These are phyloP conservation scores for Sporothrix pallida DNA, from an alignment of 2,329 filamentous ascomycete genomes.

Conservation along the genomic window DNA sequence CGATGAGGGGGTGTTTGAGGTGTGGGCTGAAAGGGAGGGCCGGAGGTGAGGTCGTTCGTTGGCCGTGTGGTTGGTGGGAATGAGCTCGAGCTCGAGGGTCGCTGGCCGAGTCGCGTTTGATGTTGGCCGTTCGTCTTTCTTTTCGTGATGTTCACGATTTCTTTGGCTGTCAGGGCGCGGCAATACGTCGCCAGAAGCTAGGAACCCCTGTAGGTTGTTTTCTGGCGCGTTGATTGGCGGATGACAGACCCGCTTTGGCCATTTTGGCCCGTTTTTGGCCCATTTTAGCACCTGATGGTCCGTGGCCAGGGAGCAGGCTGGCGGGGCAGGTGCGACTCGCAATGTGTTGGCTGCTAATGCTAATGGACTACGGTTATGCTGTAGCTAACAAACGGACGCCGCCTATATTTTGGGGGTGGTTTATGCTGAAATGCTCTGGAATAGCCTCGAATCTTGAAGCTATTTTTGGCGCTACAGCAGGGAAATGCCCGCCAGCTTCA, in stretches of 20 bases:
- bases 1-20: not conserved
- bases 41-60: not conserved
- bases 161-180: not conserved
- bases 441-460: not conserved
- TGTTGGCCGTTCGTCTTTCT: not conserved
- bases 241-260: not conserved
- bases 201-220: not conserved
- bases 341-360: not conserved
- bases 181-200: not conserved
- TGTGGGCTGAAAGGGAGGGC: not conserved
- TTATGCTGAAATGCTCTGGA: not conserved
- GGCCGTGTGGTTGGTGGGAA: not conserved
- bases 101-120: conserved; percentile 4
- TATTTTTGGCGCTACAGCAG: not conserved
- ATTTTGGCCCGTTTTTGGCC: no score
- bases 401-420: not conserved
- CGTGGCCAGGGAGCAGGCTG: not conserved
- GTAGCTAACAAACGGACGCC: not conserved
- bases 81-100: not conserved
- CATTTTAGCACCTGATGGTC: not conserved
- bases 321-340: conserved; percentile 12
- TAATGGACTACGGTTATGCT: no score
- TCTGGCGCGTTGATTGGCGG: conserved; percentile 27
- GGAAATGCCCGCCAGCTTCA: not conserved
- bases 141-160: conserved; percentile 13